phyloP scores from a whole-genome alignment of 805 yeast genomes.

The Wickerhamiella musiphila region DNA sequence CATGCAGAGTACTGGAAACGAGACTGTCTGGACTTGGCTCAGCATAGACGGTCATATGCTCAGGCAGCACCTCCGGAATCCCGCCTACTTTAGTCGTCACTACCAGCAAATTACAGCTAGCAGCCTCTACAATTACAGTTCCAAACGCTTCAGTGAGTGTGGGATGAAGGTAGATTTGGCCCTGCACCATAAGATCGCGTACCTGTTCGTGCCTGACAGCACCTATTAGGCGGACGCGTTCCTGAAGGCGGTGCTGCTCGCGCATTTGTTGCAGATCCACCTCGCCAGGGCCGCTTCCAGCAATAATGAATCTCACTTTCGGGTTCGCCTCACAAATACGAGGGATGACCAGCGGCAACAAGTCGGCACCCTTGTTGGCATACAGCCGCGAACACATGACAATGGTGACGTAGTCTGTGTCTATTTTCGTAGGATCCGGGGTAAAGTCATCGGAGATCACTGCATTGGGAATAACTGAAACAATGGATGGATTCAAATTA shows the following conservation, averaged over 20 bases:
- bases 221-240: slow-evolving; percentile 71
- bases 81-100: slow-evolving; percentile 97
- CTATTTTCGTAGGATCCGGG: slow-evolving; percentile 13
- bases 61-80: slow-evolving; percentile 88
- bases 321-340: slow-evolving; percentile 47
- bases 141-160: slow-evolving; percentile 96
- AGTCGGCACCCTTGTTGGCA: slow-evolving; percentile 93
- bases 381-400: slow-evolving; percentile 83
- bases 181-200: slow-evolving; percentile 78
- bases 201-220: slow-evolving; percentile 85
- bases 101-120: slow-evolving; percentile 81
- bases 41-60: slow-evolving; percentile 84
- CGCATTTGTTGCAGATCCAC: slow-evolving; percentile 91
- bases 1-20: slow-evolving; percentile 52
- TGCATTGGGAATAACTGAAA: slow-evolving; percentile 93
- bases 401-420: slow-evolving; percentile 37
- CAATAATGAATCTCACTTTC: slow-evolving; percentile 63
- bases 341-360: slow-evolving; percentile 72
- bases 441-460: slow-evolving; percentile 70
- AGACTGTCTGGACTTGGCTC: slow-evolving; percentile 74
- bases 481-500: slow-evolving; percentile 53
- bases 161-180: slow-evolving; percentile 87
- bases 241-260: slow-evolving; percentile 70
- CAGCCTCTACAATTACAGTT: slow-evolving; percentile 92
- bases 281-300: slow-evolving; percentile 95